A percentile compares a stretch with the other conserved stretches of the same genome.
Conservation (phyloP, 768 basidiomycete species). For the Punctularia strigosozonata region DNA sequence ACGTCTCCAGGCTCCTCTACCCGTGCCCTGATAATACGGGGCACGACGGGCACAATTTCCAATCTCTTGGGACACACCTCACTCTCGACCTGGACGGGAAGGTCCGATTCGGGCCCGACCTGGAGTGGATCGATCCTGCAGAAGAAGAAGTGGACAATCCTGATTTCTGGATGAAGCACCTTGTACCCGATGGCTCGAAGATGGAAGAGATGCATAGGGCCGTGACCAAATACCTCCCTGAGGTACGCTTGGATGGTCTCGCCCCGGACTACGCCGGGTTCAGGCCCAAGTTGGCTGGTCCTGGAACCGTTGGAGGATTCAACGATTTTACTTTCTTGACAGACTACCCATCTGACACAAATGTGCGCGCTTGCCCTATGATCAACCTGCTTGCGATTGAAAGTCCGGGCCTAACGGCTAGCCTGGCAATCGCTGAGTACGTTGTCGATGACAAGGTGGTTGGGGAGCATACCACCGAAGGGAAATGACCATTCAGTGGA, state of each 20-base stretch:
- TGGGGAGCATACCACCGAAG: conserved; percentile 3
- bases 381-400: conserved; percentile 85
- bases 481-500: background rate
- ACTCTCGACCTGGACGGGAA: conserved; percentile 79
- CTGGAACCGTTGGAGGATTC: conserved; percentile 62
- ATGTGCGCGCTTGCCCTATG: conserved; percentile 34
- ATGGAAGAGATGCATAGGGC: conserved; percentile 56
- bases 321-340: conserved; percentile 72
- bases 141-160: conserved; percentile 30
- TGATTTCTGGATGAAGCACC: conserved; percentile 70
- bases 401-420: conserved; percentile 83
- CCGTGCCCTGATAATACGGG: conserved; percentile 66
- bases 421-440: conserved; percentile 77
- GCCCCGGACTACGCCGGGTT: conserved; percentile 78
- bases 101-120: conserved; percentile 85
- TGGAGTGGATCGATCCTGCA: conserved; percentile 72
- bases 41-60: conserved; percentile 41
- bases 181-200: conserved; percentile 52
- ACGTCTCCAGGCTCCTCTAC: conserved; percentile 74
- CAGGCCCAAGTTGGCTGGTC: conserved; percentile 77
- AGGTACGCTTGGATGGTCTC: conserved; percentile 44
- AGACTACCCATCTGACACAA: conserved; percentile 40
- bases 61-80: conserved; percentile 86
- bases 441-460: conserved; percentile 54
- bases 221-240: conserved; percentile 66